These are phyloP conservation scores for Aspergillus sp. DNA, from an alignment of 2,329 filamentous ascomycete species.

Conservation along the genomic window DNA sequence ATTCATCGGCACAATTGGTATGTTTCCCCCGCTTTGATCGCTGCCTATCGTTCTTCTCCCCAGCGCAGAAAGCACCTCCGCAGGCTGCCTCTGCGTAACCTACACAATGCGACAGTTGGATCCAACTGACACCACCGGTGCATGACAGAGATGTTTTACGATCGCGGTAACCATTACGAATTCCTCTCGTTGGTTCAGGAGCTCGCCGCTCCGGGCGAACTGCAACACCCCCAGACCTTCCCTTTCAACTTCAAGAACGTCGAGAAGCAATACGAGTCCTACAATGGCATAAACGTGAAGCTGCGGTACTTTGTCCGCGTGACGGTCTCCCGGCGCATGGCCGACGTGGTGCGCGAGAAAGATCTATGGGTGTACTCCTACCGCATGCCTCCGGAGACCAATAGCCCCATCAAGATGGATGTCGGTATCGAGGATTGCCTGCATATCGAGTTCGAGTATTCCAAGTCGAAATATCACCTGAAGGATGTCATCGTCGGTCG, in stretches of 20 bases:
- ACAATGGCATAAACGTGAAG: constrained; percentile 99
- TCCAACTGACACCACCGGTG: no score
- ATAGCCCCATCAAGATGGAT: constrained; percentile 99
- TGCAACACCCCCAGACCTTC: constrained; percentile 97
- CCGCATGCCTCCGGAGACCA: constrained; percentile 95
- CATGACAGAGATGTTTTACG: constrained; percentile 92
- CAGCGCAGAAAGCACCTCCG: background rate
- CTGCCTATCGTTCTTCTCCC: constrained; percentile 7
- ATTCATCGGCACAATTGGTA: constrained; percentile 97
- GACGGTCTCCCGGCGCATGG: constrained; percentile 94
- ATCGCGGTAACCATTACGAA: constrained; percentile 98
- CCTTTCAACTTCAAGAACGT: constrained; percentile 99
- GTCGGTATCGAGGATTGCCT: constrained; percentile 98
- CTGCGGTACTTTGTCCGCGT: constrained; percentile 97
- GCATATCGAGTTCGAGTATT: constrained; percentile 99
- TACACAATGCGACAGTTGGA: background rate
- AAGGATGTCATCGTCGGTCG: constrained; percentile 98
- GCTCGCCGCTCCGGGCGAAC: constrained; percentile 91
- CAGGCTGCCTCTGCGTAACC: background rate
- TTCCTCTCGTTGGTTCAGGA: constrained; percentile 97
- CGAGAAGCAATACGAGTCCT: constrained; percentile 99
- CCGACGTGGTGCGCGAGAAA: constrained; percentile 97
- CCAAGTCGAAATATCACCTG: constrained; percentile 97
- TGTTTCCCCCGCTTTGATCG: constrained; percentile 4
- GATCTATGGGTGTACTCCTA: constrained; percentile 99